Evolutionary conservation across 2,329 filamentous ascomycete species (phyloP), one percentile per base, ranked within the genome.

Genomic region (Ramularia endophylla): DNA sequence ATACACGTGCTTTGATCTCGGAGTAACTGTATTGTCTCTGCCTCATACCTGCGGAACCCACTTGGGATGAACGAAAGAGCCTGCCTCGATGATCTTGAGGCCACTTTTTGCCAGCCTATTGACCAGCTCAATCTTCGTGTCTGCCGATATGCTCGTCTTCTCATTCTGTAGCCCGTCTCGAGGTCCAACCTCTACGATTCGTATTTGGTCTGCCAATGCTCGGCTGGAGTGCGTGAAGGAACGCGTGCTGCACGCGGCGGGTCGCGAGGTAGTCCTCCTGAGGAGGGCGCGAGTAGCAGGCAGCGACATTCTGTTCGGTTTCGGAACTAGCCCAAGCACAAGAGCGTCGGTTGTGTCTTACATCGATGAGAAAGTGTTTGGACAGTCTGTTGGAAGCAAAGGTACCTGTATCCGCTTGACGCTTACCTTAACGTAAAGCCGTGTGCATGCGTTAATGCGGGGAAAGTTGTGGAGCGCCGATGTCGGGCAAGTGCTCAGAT

Each of bases 81-180:
- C 87, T 13, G 84, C 81, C 63, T 94, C 87, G 47, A 94, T 90
- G 3, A 80, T 80, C 5, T 69, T 68, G 30, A 92, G 62, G 0
- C 87, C 87, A 0, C 85, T 83, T 48, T 68, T 67, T 25, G 80
- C 77, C 47, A 94, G 68, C 46, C 77, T 71, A 52, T 81, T 74
- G 28, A 94, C 84, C 39, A 94, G 65, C 52, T 88, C 78, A 41
- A 90, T 75, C 64, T 94, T 94, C 2, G 81, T 87, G 5, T 73
- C 70, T 8, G 86, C 69, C 0, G 85, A 71, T 49, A 94, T 83
- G 19, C 72, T 72, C 49, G 71, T 77, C 66, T 84, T 85, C 68
- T 92, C 85, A 59, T 92, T 94, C 61, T 94, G 87, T 39, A 94
- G 67, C n/a, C 87, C 87, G 68, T 94, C 87, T 51, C 87, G 75